Evolutionary conservation across 257 asterid species (phyloP).

Genomic region (Petunia axillaris): DNA sequence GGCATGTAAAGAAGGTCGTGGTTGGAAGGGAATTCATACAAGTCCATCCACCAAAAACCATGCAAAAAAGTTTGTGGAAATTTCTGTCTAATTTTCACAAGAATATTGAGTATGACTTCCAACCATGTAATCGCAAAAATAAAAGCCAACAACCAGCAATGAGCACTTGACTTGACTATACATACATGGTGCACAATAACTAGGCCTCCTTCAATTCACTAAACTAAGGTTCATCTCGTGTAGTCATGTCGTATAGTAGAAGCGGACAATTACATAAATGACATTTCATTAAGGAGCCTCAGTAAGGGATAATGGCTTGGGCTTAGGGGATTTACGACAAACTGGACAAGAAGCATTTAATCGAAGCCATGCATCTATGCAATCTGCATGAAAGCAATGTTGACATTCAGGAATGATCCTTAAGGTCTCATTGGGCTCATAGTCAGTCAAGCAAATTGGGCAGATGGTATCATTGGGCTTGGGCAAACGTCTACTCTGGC

Average conservation of each 20-base stretch:
- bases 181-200: neutral
- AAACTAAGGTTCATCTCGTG: neutral
- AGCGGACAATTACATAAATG: neutral
- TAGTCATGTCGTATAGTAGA: neutral
- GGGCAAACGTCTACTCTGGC: constrained; percentile 57
- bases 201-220: neutral
- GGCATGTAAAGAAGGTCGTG: too few relatives aligned
- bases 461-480: constrained; percentile 49
- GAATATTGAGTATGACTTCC: neutral
- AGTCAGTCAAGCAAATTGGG: constrained; percentile 53
- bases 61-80: neutral
- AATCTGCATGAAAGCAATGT: constrained; percentile 56
- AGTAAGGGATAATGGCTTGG: neutral
- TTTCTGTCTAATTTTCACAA: neutral
- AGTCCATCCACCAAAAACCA: neutral
- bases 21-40: too few relatives aligned
- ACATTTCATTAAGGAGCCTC: neutral
- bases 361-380: constrained; percentile 65
- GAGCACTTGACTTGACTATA: neutral
- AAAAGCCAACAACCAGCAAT: neutral
- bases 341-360: constrained; percentile 57
- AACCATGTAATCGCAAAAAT: neutral
- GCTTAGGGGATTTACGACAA: constrained; percentile 47
- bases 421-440: constrained; percentile 51
- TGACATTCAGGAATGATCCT: constrained; percentile 58